These are phyloP conservation scores for Lactarius quietus DNA, from an alignment of 768 basidiomycete genomes.

Conservation along the genomic window DNA sequence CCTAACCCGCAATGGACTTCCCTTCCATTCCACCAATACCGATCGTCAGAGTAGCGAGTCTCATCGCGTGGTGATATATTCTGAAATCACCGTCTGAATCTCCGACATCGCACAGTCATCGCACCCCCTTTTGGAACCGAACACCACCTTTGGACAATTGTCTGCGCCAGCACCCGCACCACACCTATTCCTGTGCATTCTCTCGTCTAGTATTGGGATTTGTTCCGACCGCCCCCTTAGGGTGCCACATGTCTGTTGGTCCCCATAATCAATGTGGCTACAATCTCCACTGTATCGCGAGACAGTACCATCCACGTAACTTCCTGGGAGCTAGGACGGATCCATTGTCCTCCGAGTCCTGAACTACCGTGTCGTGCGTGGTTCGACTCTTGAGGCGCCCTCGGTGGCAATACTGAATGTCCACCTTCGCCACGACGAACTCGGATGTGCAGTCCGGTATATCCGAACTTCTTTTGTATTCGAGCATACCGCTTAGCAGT, in stretches of 20 bases:
- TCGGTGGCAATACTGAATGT: neutral
- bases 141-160: neutral
- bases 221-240: neutral
- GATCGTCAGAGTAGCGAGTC: neutral
- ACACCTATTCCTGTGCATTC: too few species aligned
- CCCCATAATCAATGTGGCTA: neutral
- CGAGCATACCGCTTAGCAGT: too few species aligned
- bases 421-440: too few species aligned
- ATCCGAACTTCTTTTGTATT: too few species aligned
- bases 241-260: neutral
- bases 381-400: neutral
- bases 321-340: neutral
- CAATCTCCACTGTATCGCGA: neutral
- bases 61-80: neutral
- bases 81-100: neutral
- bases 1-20: neutral
- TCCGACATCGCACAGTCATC: too few species aligned
- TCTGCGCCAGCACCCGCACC: too few species aligned
- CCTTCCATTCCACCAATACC: neutral
- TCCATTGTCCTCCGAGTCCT: neutral
- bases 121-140: too few species aligned
- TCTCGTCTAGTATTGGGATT: neutral
- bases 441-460: too few species aligned
- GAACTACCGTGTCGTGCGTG: neutral
- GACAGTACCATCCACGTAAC: neutral